Evolutionary conservation across 176 grass and related monocot genomes (phyloP), one percentile per base, ranked within the genome.

Genomic region (Lolium multiflorum): DNA sequence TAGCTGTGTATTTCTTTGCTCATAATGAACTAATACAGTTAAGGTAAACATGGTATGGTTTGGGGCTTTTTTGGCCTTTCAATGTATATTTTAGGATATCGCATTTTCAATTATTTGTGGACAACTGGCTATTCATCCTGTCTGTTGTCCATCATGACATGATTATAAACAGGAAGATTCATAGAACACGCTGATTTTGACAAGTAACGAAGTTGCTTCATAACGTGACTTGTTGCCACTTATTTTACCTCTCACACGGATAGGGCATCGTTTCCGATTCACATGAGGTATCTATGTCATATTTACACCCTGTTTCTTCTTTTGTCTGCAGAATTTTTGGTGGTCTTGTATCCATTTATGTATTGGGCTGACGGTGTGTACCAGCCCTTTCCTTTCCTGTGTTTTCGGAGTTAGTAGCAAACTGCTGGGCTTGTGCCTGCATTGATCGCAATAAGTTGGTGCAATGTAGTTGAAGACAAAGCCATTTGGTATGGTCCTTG

Each of bases 401-500:
- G 17, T 55, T 35, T 78, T 41, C 0, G 28, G 24, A 24, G 28
- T 41, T 63, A 28, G 43, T 41, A 7, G 68, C 46, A 48, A 74
- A 80, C 12, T 20, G 47, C 49, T 68, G 74, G 69, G 43, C 7
- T 5, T 2, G 41, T 22, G 20, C 28, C 15, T 7, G 4, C 44
- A 49, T 84, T 54, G 66, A 16, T 81, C 63, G 21, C 48, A 89
- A 85, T 89, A 81, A 81, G 49, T 1, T 39, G 21, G 48, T 51
- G 73, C n/a, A 9, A 13, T 67, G n/a, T 48, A 75, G 77, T 50
- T n/a, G 62, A n/a, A 49, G 38, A 49, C 26, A 83, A 62, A 18
- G 9, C 4, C 66, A 52, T 73, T 50, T 2, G 25, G 60, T 31
- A 74, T 22, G 25, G 4, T 63, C 3, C 3, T 69, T 9, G 49